Percentiles rank a stretch among this genome's conserved stretches.
Conservation (phyloP, 495 filamentous ascomycete species). For the Terfezia boudieri region DNA sequence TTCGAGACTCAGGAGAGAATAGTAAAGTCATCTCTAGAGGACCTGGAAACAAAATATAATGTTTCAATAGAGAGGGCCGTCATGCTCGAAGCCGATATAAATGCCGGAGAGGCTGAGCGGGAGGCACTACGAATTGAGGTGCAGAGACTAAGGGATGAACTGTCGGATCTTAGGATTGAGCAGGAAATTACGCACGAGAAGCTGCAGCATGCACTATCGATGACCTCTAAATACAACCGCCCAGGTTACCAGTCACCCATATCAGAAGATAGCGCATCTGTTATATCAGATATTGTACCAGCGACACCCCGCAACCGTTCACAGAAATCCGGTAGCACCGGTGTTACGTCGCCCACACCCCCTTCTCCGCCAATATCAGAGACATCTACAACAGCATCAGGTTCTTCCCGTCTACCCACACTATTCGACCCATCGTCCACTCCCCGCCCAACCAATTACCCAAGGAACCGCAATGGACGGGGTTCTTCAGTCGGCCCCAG, state of each 20-base stretch:
- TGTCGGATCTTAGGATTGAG: conserved; percentile 82
- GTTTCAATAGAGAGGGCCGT: conserved; percentile 76
- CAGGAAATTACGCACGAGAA: conserved; percentile 87
- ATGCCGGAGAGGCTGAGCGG: conserved; percentile 69
- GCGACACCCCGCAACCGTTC: conserved; percentile 14
- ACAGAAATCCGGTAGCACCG: background rate
- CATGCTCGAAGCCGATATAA: conserved; percentile 86
- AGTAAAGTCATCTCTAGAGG: conserved; percentile 83
- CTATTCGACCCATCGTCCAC: conserved; percentile 22
- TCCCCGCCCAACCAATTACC: conserved; percentile 24
- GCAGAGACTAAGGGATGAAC: conserved; percentile 69
- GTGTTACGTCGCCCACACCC: conserved; percentile 25
- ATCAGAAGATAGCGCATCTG: conserved; percentile 23
- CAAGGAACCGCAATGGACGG: conserved; percentile 16
- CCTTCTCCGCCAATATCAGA: conserved; percentile 46
- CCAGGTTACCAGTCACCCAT: conserved; percentile 22
- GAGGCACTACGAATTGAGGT: conserved; percentile 69
- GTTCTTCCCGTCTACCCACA: conserved; percentile 22
- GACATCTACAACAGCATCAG: conserved; percentile 41
- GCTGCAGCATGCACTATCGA: conserved; percentile 42
- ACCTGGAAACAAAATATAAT: conserved; percentile 92
- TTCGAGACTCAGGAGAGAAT: conserved; percentile 89
- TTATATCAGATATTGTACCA: background rate
- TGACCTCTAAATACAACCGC: conserved; percentile 23
- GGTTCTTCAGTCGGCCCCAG: conserved; percentile 17